phyloP scores from a whole-genome alignment of 768 basidiomycete genomes.

The Auriscalpium vulgare region DNA sequence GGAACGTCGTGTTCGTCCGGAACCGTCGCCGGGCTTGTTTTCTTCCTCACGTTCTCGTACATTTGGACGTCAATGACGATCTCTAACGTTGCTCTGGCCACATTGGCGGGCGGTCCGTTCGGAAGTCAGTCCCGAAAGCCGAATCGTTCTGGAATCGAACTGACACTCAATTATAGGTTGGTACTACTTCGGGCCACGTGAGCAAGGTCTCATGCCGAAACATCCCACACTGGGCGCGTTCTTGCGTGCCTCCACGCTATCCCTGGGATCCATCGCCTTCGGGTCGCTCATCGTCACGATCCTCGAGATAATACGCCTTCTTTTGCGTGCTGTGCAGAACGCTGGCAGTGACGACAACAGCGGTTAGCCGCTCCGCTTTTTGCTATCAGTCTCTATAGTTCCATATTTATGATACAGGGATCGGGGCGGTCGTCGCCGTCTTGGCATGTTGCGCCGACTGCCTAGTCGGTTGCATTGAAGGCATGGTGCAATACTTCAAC shows the following conservation, averaged over 20 bases:
- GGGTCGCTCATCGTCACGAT: conserved; percentile 79
- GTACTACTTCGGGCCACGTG: conserved; percentile 81
- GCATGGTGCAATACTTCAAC: conserved; percentile 73
- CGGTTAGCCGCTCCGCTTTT: too few relatives aligned
- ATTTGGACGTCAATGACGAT: conserved; percentile 82
- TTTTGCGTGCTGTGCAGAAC: conserved; percentile 51
- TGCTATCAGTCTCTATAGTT: too few relatives aligned
- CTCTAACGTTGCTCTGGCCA: conserved; percentile 69
- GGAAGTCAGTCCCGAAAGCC: conserved; percentile 30
- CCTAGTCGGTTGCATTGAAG: conserved; percentile 65
- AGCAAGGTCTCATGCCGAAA: conserved; percentile 60
- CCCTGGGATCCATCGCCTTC: conserved; percentile 80
- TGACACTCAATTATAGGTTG: conserved; percentile 26
- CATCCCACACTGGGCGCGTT: conserved; percentile 67
- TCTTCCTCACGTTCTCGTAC: conserved; percentile 77
- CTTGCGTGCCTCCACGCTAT: conserved; percentile 66
- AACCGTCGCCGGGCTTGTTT: conserved; percentile 71
- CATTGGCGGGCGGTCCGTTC: conserved; percentile 73
- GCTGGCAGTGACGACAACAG: conserved; percentile 42
- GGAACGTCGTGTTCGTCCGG: conserved; percentile 55
- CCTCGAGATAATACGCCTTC: conserved; percentile 56
- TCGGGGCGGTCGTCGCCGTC: conserved; percentile 58
- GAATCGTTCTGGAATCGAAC: background rate
- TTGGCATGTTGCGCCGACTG: conserved; percentile 75
- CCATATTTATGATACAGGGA: too few relatives aligned